Percentiles rank a stretch among this genome's conserved stretches.
Conservation (phyloP, 192 early-diverging fungal genomes). For the Podila epicladia region DNA sequence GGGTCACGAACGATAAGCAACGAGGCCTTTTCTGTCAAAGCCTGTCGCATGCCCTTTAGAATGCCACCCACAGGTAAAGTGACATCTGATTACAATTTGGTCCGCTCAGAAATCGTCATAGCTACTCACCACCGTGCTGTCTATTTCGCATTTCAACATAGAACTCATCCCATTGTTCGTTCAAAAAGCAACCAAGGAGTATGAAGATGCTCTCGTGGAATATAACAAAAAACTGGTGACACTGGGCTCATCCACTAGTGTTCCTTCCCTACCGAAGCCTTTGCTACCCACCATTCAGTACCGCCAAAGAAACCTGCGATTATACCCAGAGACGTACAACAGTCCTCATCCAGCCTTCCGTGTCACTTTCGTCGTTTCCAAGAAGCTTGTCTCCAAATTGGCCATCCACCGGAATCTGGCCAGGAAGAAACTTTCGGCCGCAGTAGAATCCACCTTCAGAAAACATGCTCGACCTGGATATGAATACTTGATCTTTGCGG, state of each 20-base stretch:
- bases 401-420: constrained; percentile 20
- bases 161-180: constrained; percentile 26
- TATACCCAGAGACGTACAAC: constrained; percentile 9
- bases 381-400: constrained; percentile 31
- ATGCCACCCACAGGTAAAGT: constrained; percentile 7
- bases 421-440: constrained; percentile 33
- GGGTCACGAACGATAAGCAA: background rate
- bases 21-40: constrained; percentile 31
- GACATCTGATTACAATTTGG: background rate
- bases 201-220: constrained; percentile 5
- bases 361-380: constrained; percentile 26
- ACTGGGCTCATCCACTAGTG: background rate
- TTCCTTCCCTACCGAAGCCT: constrained; percentile 1
- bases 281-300: constrained; percentile 8
- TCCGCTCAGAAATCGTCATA: background rate
- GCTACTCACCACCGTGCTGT: background rate
- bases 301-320: background rate
- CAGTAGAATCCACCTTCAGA: constrained; percentile 29
- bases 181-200: constrained; percentile 14
- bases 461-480: constrained; percentile 32
- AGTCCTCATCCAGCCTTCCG: constrained; percentile 31
- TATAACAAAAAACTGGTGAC: constrained; percentile 9
- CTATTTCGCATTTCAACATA: background rate
- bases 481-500: constrained; percentile 41
- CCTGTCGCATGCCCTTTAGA: constrained; percentile 8